These are phyloP conservation scores for Noccaea caerulescens DNA, from an alignment of 345 rosid genomes.

Conservation along the genomic window DNA sequence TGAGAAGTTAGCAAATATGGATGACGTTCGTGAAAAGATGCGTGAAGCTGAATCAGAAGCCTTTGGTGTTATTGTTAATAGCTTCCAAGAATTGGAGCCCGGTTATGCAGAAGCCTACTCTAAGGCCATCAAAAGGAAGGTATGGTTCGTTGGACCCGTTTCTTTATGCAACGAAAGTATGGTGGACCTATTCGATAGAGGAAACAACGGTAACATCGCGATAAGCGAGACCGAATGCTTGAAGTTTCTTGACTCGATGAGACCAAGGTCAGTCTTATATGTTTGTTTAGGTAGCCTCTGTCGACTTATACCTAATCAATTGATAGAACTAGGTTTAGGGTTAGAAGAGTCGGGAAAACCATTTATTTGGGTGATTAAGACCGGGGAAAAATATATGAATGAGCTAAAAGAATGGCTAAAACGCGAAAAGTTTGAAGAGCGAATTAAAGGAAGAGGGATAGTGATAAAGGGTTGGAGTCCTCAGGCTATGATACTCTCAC, in stretches of 20 bases:
- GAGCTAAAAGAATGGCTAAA: conserved; percentile 62
- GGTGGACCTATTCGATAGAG: conserved; percentile 65
- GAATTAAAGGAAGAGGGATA: conserved; percentile 60
- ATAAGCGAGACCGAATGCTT: conserved; percentile 49
- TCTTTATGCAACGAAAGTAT: conserved; percentile 53
- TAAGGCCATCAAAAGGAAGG: conserved; percentile 53
- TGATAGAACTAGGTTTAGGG: conserved; percentile 69
- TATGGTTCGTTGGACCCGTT: conserved; percentile 89
- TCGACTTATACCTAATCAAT: conserved; percentile 60
- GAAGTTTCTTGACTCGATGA: conserved; percentile 60
- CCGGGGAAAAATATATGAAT: conserved; percentile 40
- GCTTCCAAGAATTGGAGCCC: conserved; percentile 62
- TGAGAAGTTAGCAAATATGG: conserved; percentile 52
- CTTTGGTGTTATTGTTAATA: conserved; percentile 68
- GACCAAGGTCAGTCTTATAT: conserved; percentile 65
- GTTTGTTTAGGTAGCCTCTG: conserved; percentile 82
- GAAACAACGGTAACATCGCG: conserved; percentile 59
- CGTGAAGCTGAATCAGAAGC: conserved; percentile 63
- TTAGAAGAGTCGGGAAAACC: conserved; percentile 65
- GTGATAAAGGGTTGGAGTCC: conserved; percentile 88
- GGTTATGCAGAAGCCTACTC: conserved; percentile 53
- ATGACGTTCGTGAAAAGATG: conserved; percentile 64
- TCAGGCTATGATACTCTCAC: conserved; percentile 72
- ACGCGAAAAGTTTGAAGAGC: conserved; percentile 55
- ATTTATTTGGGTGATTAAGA: conserved; percentile 77